Base-by-base conservation (phyloP, 2,329 filamentous ascomycete genomes). In the Chalara sp. region DNA sequence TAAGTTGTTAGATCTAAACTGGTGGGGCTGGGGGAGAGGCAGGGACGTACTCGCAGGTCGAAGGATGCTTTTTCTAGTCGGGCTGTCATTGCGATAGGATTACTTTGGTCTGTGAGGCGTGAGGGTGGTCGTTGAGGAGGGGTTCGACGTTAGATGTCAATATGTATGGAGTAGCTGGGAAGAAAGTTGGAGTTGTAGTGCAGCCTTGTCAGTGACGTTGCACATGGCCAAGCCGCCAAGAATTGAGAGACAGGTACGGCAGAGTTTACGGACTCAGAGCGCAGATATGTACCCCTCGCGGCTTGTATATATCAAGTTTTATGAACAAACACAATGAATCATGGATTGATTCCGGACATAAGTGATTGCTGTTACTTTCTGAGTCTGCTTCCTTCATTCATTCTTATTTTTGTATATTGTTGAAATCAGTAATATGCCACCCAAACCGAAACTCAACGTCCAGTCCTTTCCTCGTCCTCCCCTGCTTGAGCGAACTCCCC, bases 51-150 rank as follows among this genome's bases (percentile, higher is more conserved):
- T 72, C 81, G 82, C 54, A 82, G 70, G 63, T 81, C 81, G 68
- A 81, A 80, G 40, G 81, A 73, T 29, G 78, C 76, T 63, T 81
- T 81, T 64, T 81, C 78, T 51, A 81, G 73, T 54, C 79, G 78
- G 32, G 79, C 81, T 79, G 81, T 81, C 63, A 44, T 62, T 48
- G n/a, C 37, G 6, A 32, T 43, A 2, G 21, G 10, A 2, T 11
- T 28, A n/a, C 21, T 28, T 43, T 2, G 11, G 8, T n/a, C 21
- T 43, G 11, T 28, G 35, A n/a, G 35, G 2, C 3, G 35, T 39
- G 35, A 10, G 35, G 10, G 35, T 39, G 8, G 35, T 10, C n/a
- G 35, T 39, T 39, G 35, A 39, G 35, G n/a, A 39, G 35, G 35
- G 10, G 35, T 39, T 10, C 2, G 35, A 39, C n/a, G 35, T 39